Base-by-base conservation (phyloP, 345 rosid genomes). In the Brassica nigra region DNA sequence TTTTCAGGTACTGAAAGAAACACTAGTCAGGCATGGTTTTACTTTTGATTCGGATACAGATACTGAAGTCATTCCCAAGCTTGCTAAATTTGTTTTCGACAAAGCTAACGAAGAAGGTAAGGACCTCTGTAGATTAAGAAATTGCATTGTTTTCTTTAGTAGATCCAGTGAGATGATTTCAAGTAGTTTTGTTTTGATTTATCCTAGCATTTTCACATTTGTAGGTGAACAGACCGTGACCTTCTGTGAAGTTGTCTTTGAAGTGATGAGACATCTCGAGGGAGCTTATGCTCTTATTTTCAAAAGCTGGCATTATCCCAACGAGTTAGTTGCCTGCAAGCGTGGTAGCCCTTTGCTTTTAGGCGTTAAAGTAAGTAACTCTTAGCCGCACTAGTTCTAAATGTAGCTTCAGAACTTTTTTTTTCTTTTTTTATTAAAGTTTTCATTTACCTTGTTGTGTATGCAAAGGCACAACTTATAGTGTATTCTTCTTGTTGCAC, bases 21-120 rank as follows among this genome's bases (percentile, higher is more conserved):
- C 89, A 4, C 77, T 95, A 58, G 80, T 87, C 18, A 89, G 90
- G 52, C 99, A 95, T 84, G 97, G 97, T 9, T 95, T 89, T 84
- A 85, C 85, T 33, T 95, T 95, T 82, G 94, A 90, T 70, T 95
- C 99, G 66, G 97, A 95, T 29, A 95, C 95, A 27, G 99, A 92
- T 82, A 91, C 95, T 3, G 99, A 95, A 91, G 97, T 95, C 58
- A 95, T 92, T 79, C 97, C 99, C 8, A 92, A 95, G 87, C 97
- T 95, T 75, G 97, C 91, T 75, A 90, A 95, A 79, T 92, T 84
- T 73, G 93, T 95, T 73, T 95, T 88, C 71, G 99, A 95, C 76
- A 88, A 89, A 81, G 96, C 97, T 76, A 89, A 81, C 82, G 97
- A 91, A 83, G 91, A 91, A 87, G 94, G 96, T 68, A 68, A n/a